Percentiles rank a stretch among this genome's conserved stretches.
phyloP scores from a whole-genome alignment of 192 early-diverging fungal species.

The Mortierella claussenii region DNA sequence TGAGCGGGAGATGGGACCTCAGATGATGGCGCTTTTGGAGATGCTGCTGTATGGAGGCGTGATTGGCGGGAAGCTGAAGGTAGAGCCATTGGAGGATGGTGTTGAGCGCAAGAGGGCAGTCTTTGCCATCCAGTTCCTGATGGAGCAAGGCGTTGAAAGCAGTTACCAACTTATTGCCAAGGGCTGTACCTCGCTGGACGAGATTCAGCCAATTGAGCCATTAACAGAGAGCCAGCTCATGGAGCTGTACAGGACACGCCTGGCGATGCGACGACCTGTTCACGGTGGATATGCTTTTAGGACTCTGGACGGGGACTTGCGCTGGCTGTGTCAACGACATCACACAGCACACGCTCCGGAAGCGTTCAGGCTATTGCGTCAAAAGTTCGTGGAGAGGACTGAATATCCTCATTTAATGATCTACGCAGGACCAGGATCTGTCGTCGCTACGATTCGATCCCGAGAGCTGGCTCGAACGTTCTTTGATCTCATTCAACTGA shows the following conservation, averaged over 20 bases:
- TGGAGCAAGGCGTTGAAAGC: constrained; percentile 16
- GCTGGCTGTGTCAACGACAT: constrained; percentile 22
- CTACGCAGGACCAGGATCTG: not conserved
- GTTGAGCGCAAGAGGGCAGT: constrained; percentile 14
- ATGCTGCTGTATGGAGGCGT: constrained; percentile 33
- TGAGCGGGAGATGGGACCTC: not conserved
- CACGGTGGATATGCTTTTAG: not conserved
- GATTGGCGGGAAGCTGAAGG: constrained; percentile 6
- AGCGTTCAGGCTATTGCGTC: not conserved
- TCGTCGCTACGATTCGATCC: constrained; percentile 11
- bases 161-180: constrained; percentile 22
- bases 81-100: not conserved
- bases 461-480: constrained; percentile 8
- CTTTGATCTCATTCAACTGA: not conserved
- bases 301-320: constrained; percentile 20
- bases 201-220: constrained; percentile 12
- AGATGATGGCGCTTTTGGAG: constrained; percentile 44
- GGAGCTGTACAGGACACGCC: constrained; percentile 8
- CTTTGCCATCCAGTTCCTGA: constrained; percentile 30
- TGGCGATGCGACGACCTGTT: constrained; percentile 4
- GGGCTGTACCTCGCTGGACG: constrained; percentile 16
- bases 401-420: not conserved
- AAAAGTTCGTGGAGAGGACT: not conserved
- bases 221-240: constrained; percentile 11
- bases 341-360: not conserved